Evolutionary conservation across 2,329 filamentous ascomycete genomes (phyloP).

Genomic region (Fusarium sp.): DNA sequence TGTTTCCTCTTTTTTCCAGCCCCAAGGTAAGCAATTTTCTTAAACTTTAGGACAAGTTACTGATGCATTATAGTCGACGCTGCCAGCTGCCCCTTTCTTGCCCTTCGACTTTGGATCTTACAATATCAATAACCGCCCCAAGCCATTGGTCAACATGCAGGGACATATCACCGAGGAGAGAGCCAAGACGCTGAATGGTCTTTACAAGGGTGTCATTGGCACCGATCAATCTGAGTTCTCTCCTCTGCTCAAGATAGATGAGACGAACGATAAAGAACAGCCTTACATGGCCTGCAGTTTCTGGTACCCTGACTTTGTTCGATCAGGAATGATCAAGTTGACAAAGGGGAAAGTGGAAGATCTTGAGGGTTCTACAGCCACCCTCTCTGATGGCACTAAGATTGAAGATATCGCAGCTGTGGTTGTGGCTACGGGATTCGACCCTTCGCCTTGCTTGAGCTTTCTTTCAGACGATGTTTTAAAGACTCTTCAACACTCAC

Average conservation of each 20-base stretch:
- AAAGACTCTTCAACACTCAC: conserved; percentile 63
- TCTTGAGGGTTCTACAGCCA: conserved; percentile 50
- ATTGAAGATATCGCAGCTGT: conserved; percentile 69
- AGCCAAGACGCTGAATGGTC: conserved; percentile 62
- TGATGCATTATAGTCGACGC: conserved; percentile 49
- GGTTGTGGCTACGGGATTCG: conserved; percentile 78
- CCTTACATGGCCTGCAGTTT: conserved; percentile 74
- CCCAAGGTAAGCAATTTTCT: conserved; percentile 52
- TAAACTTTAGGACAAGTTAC: background rate
- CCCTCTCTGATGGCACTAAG: conserved; percentile 41
- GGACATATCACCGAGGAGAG: conserved; percentile 68
- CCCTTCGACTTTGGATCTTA: conserved; percentile 77
- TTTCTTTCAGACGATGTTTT: conserved; percentile 68
- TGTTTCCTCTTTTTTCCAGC: conserved; percentile 67
- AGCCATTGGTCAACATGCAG: conserved; percentile 67
- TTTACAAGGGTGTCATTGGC: conserved; percentile 58
- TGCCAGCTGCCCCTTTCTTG: conserved; percentile 66
- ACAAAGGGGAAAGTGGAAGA: conserved; percentile 56
- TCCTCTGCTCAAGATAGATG: conserved; percentile 50
- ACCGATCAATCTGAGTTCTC: conserved; percentile 63
- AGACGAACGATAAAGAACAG: conserved; percentile 56
- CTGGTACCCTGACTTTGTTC: conserved; percentile 76
- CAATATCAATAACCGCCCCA: conserved; percentile 69
- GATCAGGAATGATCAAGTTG: conserved; percentile 65
- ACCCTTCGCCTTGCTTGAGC: conserved; percentile 67